Evolutionary conservation across 495 filamentous ascomycete genomes (phyloP).

Genomic region (Neurospora sp.): DNA sequence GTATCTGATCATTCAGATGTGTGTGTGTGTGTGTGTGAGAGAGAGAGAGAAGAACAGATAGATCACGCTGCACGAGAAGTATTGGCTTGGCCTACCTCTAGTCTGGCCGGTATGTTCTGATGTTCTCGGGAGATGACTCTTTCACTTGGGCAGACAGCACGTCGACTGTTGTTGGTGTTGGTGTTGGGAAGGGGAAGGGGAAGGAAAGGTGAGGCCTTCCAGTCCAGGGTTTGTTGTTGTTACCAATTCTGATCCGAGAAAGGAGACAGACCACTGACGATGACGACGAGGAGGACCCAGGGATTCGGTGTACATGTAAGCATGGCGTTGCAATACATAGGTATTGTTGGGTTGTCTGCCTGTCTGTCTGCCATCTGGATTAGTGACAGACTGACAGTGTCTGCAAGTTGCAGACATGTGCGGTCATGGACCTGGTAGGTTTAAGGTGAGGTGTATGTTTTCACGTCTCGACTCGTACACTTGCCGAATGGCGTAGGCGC

Average conservation of each 20-base stretch:
- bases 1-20: background rate
- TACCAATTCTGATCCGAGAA: background rate
- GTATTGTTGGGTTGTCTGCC: background rate
- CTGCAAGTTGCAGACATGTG: background rate
- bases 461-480: background rate
- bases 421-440: background rate
- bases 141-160: background rate
- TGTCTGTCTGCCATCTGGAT: background rate
- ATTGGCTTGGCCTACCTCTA: background rate
- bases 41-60: background rate
- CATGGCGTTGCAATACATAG: background rate
- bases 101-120: background rate
- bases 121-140: background rate
- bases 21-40: background rate
- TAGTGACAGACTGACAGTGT: background rate
- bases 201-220: background rate
- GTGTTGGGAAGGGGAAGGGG: background rate
- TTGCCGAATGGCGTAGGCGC: background rate
- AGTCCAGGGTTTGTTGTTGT: background rate
- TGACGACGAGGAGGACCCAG: background rate
- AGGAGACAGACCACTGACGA: background rate
- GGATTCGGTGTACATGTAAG: background rate
- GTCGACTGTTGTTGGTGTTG: background rate
- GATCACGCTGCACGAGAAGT: background rate
- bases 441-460: too few species aligned